These are phyloP conservation scores for Nemophila menziesii DNA, from an alignment of 257 asterid genomes.

Conservation along the genomic window DNA sequence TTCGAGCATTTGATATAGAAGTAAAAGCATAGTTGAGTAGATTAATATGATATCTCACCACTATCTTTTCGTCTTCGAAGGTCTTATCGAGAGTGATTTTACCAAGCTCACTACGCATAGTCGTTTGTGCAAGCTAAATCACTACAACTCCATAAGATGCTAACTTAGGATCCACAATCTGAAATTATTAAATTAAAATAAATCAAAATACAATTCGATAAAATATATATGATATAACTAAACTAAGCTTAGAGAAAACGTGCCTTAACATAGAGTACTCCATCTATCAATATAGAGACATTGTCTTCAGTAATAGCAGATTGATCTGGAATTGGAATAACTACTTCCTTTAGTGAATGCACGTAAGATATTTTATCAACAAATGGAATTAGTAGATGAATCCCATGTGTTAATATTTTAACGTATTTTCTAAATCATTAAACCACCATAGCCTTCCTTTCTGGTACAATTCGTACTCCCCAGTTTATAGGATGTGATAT, in stretches of 20 bases:
- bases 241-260: background rate
- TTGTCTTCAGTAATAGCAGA: constrained; percentile 89
- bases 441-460: constrained; percentile 62
- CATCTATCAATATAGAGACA: constrained; percentile 67
- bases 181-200: constrained; percentile 2
- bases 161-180: constrained; percentile 85
- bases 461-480: constrained; percentile 85
- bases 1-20: too few relatives aligned
- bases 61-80: constrained; percentile 84
- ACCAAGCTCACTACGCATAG: constrained; percentile 96
- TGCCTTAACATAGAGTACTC: constrained; percentile 78
- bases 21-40: too few relatives aligned
- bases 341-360: constrained; percentile 77
- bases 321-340: constrained; percentile 64
- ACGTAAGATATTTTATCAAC: constrained; percentile 78
- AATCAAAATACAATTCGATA: background rate
- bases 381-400: constrained; percentile 63
- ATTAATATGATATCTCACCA: too few relatives aligned
- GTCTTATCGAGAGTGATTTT: constrained; percentile 92
- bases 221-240: background rate
- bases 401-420: constrained; percentile 71
- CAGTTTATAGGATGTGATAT: constrained; percentile 50
- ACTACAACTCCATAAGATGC: constrained; percentile 98
- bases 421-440: constrained; percentile 75
- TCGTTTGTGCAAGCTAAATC: constrained; percentile 85